A percentile compares a stretch with the other conserved stretches of the same genome.
These are phyloP conservation scores for Talaromyces trachyspermus DNA, from an alignment of 495 filamentous ascomycete species.

Conservation along the genomic window DNA sequence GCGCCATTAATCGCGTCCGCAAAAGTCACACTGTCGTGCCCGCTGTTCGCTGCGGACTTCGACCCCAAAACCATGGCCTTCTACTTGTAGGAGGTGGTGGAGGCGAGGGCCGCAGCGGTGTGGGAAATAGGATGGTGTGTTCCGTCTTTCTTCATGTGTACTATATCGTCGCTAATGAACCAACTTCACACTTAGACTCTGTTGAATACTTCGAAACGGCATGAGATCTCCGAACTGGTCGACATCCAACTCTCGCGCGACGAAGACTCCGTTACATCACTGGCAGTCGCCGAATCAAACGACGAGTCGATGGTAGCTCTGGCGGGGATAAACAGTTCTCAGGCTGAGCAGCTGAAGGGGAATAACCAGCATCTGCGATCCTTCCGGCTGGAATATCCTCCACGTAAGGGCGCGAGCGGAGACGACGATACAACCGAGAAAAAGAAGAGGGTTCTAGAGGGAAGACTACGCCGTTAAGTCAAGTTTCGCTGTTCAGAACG, in stretches of 20 bases:
- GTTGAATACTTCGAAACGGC: slow-evolving; percentile 57
- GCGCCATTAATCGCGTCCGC: slow-evolving; percentile 50
- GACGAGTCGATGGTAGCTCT: slow-evolving; percentile 55
- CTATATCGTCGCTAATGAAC: slow-evolving; percentile 1
- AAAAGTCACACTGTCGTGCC: slow-evolving; percentile 71
- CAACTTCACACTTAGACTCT: slow-evolving; percentile 43
- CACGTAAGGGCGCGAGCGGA: slow-evolving; percentile 22
- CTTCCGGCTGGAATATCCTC: slow-evolving; percentile 55
- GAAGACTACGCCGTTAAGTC: slow-evolving; percentile 48
- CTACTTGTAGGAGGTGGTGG: slow-evolving; percentile 88
- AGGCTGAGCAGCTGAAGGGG: slow-evolving; percentile 58
- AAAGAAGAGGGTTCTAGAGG: slow-evolving; percentile 24
- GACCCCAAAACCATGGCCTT: slow-evolving; percentile 67
- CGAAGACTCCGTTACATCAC: slow-evolving; percentile 85
- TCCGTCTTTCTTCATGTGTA: slow-evolving; percentile 21
- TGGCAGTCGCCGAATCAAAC: slow-evolving; percentile 55
- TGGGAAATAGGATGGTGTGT: slow-evolving; percentile 78
- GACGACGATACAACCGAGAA: slow-evolving; percentile 17
- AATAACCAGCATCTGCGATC: slow-evolving; percentile 84
- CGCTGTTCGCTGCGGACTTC: slow-evolving; percentile 86
- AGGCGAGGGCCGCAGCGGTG: slow-evolving; percentile 75
- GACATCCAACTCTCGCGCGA: slow-evolving; percentile 76
- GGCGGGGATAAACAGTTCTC: slow-evolving; percentile 81
- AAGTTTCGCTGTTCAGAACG: slow-evolving; percentile 56
- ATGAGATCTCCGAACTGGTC: slow-evolving; percentile 55